Evolutionary conservation across 345 rosid genomes (phyloP).

Genomic region (Carallia brachiata): DNA sequence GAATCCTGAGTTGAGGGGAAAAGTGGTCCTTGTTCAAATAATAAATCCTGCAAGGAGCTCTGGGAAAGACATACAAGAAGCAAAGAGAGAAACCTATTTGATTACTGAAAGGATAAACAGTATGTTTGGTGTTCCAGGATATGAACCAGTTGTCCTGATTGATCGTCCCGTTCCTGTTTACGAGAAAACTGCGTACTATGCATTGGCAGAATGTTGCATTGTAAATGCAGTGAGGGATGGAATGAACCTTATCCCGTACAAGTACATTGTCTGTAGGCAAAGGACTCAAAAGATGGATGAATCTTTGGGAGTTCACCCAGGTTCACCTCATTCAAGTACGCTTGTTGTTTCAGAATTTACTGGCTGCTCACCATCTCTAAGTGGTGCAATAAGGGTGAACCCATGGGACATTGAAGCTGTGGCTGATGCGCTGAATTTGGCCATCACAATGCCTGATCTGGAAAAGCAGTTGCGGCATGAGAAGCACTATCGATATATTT

Average conservation of each 20-base stretch:
- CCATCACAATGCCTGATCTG: constrained; percentile 25
- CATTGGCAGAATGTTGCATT: constrained; percentile 44
- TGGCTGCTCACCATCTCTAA: constrained; percentile 48
- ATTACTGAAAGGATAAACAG: constrained; percentile 34
- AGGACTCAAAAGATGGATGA: constrained; percentile 33
- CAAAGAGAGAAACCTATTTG: constrained; percentile 23
- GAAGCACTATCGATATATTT: constrained; percentile 40
- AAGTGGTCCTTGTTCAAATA: constrained; percentile 43
- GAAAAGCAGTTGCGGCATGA: constrained; percentile 47
- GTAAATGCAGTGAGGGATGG: constrained; percentile 51
- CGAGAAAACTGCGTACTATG: constrained; percentile 47
- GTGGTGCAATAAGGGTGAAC: constrained; percentile 48
- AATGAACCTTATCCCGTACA: constrained; percentile 45
- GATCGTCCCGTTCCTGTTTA: constrained; percentile 30
- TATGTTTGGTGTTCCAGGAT: constrained; percentile 30
- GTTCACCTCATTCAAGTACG: constrained; percentile 30
- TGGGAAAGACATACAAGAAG: constrained; percentile 42
- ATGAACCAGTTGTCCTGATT: constrained; percentile 42
- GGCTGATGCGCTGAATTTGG: constrained; percentile 32
- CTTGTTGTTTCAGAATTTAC: constrained; percentile 47
- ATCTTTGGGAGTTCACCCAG: constrained; percentile 25
- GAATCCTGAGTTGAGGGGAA: constrained; percentile 28
- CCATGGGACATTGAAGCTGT: constrained; percentile 49
- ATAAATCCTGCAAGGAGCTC: constrained; percentile 45
- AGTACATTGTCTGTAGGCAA: constrained; percentile 44